phyloP scores from a whole-genome alignment of 148 eudicot genomes.

The Rhododendron henanense region DNA sequence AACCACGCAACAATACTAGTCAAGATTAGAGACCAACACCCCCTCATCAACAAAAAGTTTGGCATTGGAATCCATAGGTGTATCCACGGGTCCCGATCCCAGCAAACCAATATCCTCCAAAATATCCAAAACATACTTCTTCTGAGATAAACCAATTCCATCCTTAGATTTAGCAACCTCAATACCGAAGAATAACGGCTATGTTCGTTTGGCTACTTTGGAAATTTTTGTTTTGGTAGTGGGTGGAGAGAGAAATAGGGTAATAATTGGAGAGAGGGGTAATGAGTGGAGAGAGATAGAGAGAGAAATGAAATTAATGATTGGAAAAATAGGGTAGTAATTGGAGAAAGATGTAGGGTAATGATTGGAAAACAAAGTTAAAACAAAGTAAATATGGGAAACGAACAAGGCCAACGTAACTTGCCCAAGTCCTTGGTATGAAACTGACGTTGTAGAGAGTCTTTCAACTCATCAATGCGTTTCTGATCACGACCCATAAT shows the following conservation, averaged over 20 bases:
- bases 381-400: too few relatives aligned
- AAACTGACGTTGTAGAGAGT: neutral
- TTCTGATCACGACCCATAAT: neutral
- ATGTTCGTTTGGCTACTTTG: too few relatives aligned
- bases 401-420: too few relatives aligned
- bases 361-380: too few relatives aligned
- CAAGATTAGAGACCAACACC: neutral
- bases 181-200: neutral
- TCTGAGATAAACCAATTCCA: neutral
- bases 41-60: neutral
- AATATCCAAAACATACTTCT: neutral
- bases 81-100: neutral
- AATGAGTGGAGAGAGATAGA: too few relatives aligned
- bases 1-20: neutral
- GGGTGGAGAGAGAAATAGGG: too few relatives aligned
- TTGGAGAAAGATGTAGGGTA: too few relatives aligned
- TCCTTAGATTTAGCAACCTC: neutral
- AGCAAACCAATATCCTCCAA: neutral
- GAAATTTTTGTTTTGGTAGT: too few relatives aligned
- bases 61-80: neutral
- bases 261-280: too few relatives aligned
- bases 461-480: neutral
- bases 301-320: too few relatives aligned
- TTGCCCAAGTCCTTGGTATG: neutral
- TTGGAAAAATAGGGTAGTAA: too few relatives aligned